These are phyloP conservation scores for Pelagophyceae sp. DNA, from an alignment of 352 stramenopile genomes.

Conservation along the genomic window DNA sequence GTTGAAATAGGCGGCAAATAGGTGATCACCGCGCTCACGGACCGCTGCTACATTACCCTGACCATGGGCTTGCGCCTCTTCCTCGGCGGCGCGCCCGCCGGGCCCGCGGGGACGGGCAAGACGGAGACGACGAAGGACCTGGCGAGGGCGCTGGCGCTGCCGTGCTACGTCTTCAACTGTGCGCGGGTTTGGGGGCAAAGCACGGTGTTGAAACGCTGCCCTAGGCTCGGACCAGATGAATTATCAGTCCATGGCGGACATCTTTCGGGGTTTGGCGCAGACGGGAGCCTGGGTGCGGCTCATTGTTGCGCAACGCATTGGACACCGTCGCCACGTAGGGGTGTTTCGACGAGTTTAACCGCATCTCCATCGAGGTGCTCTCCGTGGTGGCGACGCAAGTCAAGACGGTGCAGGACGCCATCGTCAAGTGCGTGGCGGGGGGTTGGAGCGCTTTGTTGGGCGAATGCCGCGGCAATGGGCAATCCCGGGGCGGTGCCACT, in stretches of 20 bases:
- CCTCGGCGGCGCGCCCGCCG: constrained; percentile 81
- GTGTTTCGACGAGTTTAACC: constrained; percentile 93
- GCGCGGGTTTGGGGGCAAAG: too few relatives aligned
- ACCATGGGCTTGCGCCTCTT: constrained; percentile 91
- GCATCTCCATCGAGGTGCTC: constrained; percentile 88
- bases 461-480: too few relatives aligned
- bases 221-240: constrained; percentile 90
- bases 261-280: constrained; percentile 83
- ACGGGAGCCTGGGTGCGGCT: constrained; percentile 88
- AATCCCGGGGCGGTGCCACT: too few relatives aligned
- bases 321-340: too few relatives aligned
- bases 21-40: constrained; percentile 89
- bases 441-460: too few relatives aligned
- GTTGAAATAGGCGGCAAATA: too few relatives aligned
- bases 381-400: constrained; percentile 90
- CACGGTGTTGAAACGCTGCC: too few relatives aligned
- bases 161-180: constrained; percentile 82
- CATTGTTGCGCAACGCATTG: too few relatives aligned
- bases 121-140: constrained; percentile 84
- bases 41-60: constrained; percentile 92
- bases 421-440: constrained; percentile 70
- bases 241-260: constrained; percentile 90
- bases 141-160: constrained; percentile 66
- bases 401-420: constrained; percentile 90
- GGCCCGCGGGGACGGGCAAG: constrained; percentile 80